A percentile compares a stretch with the other conserved stretches of the same genome.
phyloP scores from a whole-genome alignment of 2,329 filamentous ascomycete species.

The Rutstroemia sp. region DNA sequence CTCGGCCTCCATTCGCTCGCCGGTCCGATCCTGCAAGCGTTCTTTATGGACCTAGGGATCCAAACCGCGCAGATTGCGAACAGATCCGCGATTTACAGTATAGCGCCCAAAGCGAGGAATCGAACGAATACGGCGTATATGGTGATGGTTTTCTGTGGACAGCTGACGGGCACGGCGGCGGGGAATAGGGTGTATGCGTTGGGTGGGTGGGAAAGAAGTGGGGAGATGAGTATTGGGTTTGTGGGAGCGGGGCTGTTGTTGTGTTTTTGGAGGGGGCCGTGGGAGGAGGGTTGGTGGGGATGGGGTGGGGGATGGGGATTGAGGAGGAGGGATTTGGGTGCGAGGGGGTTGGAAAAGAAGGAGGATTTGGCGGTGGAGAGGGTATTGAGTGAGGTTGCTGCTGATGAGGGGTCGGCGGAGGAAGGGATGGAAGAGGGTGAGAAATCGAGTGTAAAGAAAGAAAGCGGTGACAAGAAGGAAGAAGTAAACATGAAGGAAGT shows the following conservation, averaged over 20 bases:
- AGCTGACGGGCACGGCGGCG: slow-evolving; percentile 61
- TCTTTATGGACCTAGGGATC: slow-evolving; percentile 62
- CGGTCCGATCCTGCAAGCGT: slow-evolving; percentile 65
- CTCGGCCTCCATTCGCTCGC: slow-evolving; percentile 58
- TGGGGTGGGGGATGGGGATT: slow-evolving; percentile 52
- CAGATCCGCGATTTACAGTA: slow-evolving; percentile 58
- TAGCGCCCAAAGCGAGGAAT: slow-evolving; percentile 66
- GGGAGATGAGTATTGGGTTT: slow-evolving; percentile 49
- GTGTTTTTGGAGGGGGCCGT: slow-evolving; percentile 43
- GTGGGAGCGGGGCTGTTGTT: slow-evolving; percentile 40
- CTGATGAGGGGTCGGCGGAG: neutral
- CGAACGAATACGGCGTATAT: slow-evolving; percentile 78
- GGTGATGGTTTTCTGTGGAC: slow-evolving; percentile 67
- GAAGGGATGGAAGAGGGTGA: neutral
- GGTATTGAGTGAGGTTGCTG: neutral
- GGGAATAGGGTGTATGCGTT: slow-evolving; percentile 48
- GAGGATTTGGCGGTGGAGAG: slow-evolving; percentile 3
- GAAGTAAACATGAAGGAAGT: no score
- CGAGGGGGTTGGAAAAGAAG: neutral
- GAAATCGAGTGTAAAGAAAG: neutral
- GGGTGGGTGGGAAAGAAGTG: slow-evolving; percentile 49
- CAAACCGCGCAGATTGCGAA: slow-evolving; percentile 72
- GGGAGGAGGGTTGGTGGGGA: slow-evolving; percentile 50
- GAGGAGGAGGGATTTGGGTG: slow-evolving; percentile 23
- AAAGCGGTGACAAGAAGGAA: neutral